Evolutionary conservation across 306 rosid genomes (phyloP).

Genomic region (Begonia loranthoides): DNA sequence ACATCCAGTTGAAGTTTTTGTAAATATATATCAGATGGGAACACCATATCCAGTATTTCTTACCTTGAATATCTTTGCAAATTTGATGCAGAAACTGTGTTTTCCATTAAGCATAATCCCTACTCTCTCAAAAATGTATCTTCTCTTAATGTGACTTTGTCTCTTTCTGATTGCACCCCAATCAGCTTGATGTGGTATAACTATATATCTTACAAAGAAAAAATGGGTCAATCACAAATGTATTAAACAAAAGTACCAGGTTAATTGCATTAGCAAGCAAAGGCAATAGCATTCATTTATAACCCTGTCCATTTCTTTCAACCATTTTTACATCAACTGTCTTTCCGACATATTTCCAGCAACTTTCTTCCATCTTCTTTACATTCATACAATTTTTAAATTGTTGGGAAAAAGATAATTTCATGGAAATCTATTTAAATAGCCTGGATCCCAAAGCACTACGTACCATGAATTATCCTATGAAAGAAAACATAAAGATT

Average conservation of each 20-base stretch:
- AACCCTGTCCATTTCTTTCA: too few relatives aligned
- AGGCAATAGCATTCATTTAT: too few relatives aligned
- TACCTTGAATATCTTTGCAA: constrained; percentile 51
- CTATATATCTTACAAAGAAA: constrained; percentile 38
- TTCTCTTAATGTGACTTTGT: constrained; percentile 13
- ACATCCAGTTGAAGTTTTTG: too few relatives aligned
- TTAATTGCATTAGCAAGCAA: too few relatives aligned
- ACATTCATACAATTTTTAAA: too few relatives aligned
- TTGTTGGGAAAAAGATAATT: too few relatives aligned
- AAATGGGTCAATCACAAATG: not conserved
- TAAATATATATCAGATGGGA: too few relatives aligned
- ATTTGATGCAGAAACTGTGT: constrained; percentile 59
- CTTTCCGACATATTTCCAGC: too few relatives aligned
- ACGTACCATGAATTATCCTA: constrained; percentile 6
- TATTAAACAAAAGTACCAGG: too few relatives aligned
- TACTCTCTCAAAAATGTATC: constrained; percentile 41
- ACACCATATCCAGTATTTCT: not conserved
- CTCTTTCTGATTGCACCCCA: constrained; percentile 23
- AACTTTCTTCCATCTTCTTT: too few relatives aligned
- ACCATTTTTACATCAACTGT: too few relatives aligned
- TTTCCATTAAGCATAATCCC: constrained; percentile 86
- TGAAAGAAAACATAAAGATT: not conserved
- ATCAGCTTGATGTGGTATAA: constrained; percentile 37
- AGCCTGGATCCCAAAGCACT: constrained; percentile 5
- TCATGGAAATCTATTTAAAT: constrained; percentile 8